A percentile compares a stretch with the other conserved stretches of the same genome.
Conservation (phyloP, 345 rosid species). For the Hypericum perforatum region DNA sequence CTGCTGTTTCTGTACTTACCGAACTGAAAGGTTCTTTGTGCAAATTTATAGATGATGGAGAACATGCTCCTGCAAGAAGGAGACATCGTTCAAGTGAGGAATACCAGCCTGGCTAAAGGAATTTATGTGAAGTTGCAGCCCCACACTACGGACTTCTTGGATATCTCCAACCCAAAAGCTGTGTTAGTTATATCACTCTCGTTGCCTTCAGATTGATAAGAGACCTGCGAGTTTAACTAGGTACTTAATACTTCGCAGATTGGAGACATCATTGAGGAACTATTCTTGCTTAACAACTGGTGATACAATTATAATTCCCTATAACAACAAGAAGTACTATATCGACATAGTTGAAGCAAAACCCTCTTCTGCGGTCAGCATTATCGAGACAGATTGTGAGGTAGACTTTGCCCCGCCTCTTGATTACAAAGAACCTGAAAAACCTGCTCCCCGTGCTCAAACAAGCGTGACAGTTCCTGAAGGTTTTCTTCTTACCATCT, state of each 20-base stretch:
- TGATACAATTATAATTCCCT: constrained; percentile 55
- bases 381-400: constrained; percentile 64
- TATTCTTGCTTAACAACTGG: constrained; percentile 66
- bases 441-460: constrained; percentile 19
- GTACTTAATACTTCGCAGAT: constrained; percentile 27
- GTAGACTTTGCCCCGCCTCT: constrained; percentile 69
- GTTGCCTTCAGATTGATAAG: not conserved
- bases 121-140: constrained; percentile 59
- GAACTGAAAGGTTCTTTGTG: not conserved
- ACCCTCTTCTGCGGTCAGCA: constrained; percentile 52
- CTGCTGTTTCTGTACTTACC: constrained; percentile 1
- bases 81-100: constrained; percentile 37
- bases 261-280: constrained; percentile 59
- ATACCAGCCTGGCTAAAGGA: constrained; percentile 43
- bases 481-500: constrained; percentile 24
- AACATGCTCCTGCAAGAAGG: constrained; percentile 64
- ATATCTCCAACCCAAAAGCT: constrained; percentile 62
- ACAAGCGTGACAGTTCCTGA: constrained; percentile 25
- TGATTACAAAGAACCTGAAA: constrained; percentile 51
- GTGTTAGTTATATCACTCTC: constrained; percentile 27
- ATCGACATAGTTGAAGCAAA: constrained; percentile 57
- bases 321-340: constrained; percentile 50
- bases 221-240: not conserved
- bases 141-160: constrained; percentile 53
- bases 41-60: constrained; percentile 46